Conservation (phyloP, 2,329 filamentous ascomycete species). For the Penicillium sumatraense region DNA sequence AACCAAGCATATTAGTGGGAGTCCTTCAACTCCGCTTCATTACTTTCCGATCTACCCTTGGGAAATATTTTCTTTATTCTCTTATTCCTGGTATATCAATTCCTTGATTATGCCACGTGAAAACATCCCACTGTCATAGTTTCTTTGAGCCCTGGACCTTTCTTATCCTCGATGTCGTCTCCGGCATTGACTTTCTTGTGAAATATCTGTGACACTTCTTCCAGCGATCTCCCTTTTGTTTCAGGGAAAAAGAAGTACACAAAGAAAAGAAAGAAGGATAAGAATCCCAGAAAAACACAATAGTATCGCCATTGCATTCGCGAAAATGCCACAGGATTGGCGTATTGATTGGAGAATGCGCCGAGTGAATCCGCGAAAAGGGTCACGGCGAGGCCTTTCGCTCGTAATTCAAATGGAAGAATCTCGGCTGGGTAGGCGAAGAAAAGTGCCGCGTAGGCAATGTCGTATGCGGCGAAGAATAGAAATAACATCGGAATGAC, state of each 20-base stretch:
- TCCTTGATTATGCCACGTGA: neutral
- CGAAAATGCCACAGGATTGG: slow-evolving; percentile 47
- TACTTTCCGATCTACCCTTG: neutral
- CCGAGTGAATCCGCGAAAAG: slow-evolving; percentile 28
- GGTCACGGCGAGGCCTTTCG: slow-evolving; percentile 28
- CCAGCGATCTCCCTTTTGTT: slow-evolving; percentile 22
- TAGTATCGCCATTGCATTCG: slow-evolving; percentile 46
- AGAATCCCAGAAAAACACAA: slow-evolving; percentile 44
- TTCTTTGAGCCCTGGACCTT: neutral
- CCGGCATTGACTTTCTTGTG: neutral
- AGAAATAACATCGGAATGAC: slow-evolving; percentile 17
- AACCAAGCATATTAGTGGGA: no score
- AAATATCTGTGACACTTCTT: slow-evolving; percentile 13
- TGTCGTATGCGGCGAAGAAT: slow-evolving; percentile 24
- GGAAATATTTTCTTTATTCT: neutral
- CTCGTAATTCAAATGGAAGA: slow-evolving; percentile 24
- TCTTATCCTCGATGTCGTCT: neutral
- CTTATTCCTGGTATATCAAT: neutral
- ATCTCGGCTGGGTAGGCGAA: slow-evolving; percentile 28
- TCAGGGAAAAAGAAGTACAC: slow-evolving; percentile 45
- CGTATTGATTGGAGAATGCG: slow-evolving; percentile 45
- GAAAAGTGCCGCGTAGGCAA: slow-evolving; percentile 25
- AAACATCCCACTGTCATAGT: neutral
- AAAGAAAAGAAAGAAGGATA: slow-evolving; percentile 33
- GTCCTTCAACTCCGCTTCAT: no score